Evolutionary conservation across 176 grass and related monocot species (phyloP), one percentile per base, ranked within the genome.

Genomic region (Poa annua): DNA sequence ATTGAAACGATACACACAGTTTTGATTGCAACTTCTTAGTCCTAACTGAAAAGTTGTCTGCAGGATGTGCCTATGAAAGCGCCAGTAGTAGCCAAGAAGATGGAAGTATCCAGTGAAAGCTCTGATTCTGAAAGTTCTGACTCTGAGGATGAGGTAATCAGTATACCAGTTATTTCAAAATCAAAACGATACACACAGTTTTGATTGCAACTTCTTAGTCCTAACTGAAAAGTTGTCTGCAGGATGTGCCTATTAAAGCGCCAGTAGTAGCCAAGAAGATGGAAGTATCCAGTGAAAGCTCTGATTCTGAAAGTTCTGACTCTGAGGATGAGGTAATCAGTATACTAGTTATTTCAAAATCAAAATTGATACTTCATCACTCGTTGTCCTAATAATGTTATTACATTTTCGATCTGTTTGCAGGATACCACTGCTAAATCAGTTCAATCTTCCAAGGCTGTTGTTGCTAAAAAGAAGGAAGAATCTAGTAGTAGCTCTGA

Each of bases 401-500:
- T 55, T 68, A 19, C 26, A 16, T 84, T 51, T 59, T 67, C 41
- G 51, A 20, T 67, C 2, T 62, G 11, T 52, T 36, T 78, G 8
- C 55, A 88, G 89, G 55, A 76, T 77, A 73, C 66, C 51, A 80
- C 59, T 71, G 41, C 29, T 61, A 90, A 87, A 80, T 62, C 80
- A 83, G 75, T 56, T 54, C 75, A 73, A 20, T 69, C 84, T 76
- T 36, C 61, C 68, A 80, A 84, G 72, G 48, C 47, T 70, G 34
- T 39, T 88, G 53, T 64, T 71, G 32, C 32, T 71, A 90, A 92
- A 74, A 81, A 82, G 81, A 74, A 79, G 10, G 64, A 85, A 41
- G 81, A 85, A 69, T 79, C 85, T 35, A 89, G 81, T 71, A 85
- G 74, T 74, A 87, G 77, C 56, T 92, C 91, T 22, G 91, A 90